A percentile compares a stretch with the other conserved stretches of the same genome.
Conservation (phyloP, 129 eudicot species). For the Helianthus tuberosus region DNA sequence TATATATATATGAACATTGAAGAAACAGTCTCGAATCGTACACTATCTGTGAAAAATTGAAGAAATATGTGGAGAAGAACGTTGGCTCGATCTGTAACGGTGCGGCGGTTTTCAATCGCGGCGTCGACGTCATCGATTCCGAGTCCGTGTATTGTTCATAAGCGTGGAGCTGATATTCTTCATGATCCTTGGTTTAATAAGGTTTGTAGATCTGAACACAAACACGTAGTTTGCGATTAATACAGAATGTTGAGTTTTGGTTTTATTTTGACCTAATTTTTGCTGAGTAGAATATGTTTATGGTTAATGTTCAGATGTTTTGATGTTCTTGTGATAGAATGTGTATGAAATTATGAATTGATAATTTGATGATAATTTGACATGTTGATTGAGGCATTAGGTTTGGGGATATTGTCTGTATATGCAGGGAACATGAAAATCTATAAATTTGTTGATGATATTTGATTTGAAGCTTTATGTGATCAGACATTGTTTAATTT, state of each 20-base stretch:
- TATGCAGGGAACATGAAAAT: neutral
- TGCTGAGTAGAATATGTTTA: neutral
- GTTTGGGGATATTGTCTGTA: neutral
- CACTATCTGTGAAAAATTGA: slow-evolving; percentile 23
- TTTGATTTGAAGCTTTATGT: neutral
- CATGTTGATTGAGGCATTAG: neutral
- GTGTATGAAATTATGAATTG: slow-evolving; percentile 7
- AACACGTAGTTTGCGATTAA: neutral
- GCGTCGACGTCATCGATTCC: slow-evolving; percentile 58
- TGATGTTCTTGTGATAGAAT: neutral
- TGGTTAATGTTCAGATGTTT: slow-evolving; percentile 7
- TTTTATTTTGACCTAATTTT: neutral
- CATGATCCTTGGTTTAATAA: slow-evolving; percentile 99
- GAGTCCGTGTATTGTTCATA: slow-evolving; percentile 86
- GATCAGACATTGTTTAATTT: neutral
- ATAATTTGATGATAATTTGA: slow-evolving; percentile 5
- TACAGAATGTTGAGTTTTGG: neutral
- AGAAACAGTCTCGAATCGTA: slow-evolving; percentile 1
- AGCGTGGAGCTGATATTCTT: slow-evolving; percentile 97
- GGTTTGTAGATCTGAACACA: slow-evolving; percentile 42
- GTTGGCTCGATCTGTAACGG: slow-evolving; percentile 67
- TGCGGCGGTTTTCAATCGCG: slow-evolving; percentile 64
- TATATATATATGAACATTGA: neutral
- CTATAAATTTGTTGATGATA: neutral
- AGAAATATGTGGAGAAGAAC: slow-evolving; percentile 49